phyloP scores from a whole-genome alignment of 495 filamentous ascomycete genomes.

The Neurospora sp. region DNA sequence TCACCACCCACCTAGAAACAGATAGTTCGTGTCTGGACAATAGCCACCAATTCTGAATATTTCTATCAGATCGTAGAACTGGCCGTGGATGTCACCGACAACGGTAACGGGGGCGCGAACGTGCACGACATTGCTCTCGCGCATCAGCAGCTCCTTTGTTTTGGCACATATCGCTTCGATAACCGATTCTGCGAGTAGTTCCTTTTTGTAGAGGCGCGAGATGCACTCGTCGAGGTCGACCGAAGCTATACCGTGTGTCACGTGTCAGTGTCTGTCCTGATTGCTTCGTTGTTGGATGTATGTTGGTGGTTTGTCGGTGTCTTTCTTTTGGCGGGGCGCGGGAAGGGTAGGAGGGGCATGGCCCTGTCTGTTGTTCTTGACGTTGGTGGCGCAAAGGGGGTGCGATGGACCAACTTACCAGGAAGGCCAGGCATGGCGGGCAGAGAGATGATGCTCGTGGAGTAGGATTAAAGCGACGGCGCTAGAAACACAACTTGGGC shows the following conservation, averaged over 20 bases:
- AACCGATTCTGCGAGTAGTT: constrained; percentile 91
- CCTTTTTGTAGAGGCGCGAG: constrained; percentile 87
- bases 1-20: constrained; percentile 70
- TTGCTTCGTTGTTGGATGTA: background rate
- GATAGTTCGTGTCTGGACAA: constrained; percentile 94
- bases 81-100: constrained; percentile 95
- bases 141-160: constrained; percentile 96
- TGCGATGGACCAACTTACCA: constrained; percentile 41
- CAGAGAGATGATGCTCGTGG: background rate
- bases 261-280: constrained; percentile 1
- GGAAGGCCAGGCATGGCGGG: constrained; percentile 80
- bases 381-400: background rate
- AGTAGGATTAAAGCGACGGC: background rate
- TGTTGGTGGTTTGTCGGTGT: background rate
- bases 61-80: constrained; percentile 97
- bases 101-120: constrained; percentile 95
- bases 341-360: background rate
- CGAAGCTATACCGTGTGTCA: constrained; percentile 49
- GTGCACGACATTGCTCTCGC: constrained; percentile 98
- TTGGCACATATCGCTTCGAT: constrained; percentile 99
- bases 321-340: constrained; percentile 5
- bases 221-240: constrained; percentile 99
- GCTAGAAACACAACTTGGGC: background rate
- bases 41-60: constrained; percentile 97
- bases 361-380: background rate